Base-by-base conservation (phyloP, 331 rosid genomes). In the Quercus lobata region DNA sequence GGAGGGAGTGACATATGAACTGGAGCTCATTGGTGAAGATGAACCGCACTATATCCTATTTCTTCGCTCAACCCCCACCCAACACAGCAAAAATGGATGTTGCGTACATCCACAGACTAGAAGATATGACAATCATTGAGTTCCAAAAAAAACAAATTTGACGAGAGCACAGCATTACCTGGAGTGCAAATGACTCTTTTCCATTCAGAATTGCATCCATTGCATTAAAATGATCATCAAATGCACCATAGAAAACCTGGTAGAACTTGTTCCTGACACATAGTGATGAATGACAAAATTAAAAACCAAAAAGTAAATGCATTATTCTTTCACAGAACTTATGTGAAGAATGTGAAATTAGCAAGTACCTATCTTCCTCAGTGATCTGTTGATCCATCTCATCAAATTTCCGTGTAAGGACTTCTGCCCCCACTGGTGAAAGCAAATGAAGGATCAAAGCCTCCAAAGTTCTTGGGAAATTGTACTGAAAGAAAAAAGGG, bases 401-500 rank as follows among this genome's bases (percentile, higher is more conserved):
- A 56, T 96, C 99, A 85, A 96, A 96, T 88, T 93, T 92, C 52
- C 87, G 79, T 35, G 97, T 92, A 82, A 93, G 97, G 72, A 92
- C 94, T 86, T 96, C 99, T 24, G 95, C 90, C 70, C 94, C 97
- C 66, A 92, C 83, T 0, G 97, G 99, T 74, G 99, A 89, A 83
- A 93, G 97, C 73, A 86, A 91, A 85, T 92, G 98, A 84, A 92
- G 84, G 58, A 93, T 86, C 77, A 96, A 86, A 87, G 94, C 97
- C 92, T 96, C 99, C 79, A 93, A 87, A 63, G 97, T 96, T 88
- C 97, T 93, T 53, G 97, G 97, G 84, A 96, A 92, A 88, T 79
- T 88, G 72, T 83, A 80, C 97, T 93, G 93, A 66, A 82, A 85
- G 81, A 69, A 62, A 57, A 79, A 41, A 75, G 21, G 4, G 79